Conservation (phyloP, 169 alveolate species). For the Toxoplasma gondii region DNA sequence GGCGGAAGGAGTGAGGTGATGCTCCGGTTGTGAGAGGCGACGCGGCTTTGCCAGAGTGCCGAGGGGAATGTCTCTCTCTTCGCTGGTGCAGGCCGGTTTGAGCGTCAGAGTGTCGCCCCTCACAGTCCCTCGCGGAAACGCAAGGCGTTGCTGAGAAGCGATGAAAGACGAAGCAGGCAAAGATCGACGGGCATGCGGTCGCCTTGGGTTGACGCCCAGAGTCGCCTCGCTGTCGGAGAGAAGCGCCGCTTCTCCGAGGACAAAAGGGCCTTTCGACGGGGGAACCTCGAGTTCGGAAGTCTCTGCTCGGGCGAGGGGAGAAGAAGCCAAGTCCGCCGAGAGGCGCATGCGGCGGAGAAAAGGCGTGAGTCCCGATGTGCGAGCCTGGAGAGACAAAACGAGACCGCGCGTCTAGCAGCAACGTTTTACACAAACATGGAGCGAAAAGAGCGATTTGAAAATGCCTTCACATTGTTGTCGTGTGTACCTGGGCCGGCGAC, state of each 20-base stretch:
- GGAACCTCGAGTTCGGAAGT: no score
- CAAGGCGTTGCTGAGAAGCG: not conserved
- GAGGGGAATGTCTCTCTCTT: not conserved
- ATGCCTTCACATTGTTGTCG: no score
- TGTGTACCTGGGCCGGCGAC: no score
- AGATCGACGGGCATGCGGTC: not conserved
- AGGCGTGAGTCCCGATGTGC: not conserved
- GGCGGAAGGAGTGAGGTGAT: no score
- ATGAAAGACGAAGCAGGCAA: not conserved
- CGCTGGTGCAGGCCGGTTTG: not conserved
- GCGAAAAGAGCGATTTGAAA: no score
- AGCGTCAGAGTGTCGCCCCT: not conserved
- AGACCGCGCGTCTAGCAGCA: not conserved
- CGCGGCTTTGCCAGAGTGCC: not conserved
- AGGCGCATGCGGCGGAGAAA: constrained; percentile 30
- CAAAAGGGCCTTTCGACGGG: not conserved
- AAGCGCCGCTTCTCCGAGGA: not conserved
- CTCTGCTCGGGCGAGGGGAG: not conserved
- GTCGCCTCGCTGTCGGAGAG: not conserved
- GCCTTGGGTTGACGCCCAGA: not conserved
- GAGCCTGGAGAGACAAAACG: not conserved
- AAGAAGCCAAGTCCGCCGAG: not conserved
- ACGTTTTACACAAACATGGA: no score
- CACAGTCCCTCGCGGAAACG: not conserved
- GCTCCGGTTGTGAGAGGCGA: no score